These are phyloP conservation scores for Fusarium tricinctum DNA, from an alignment of 2,329 filamentous ascomycete species.

Conservation along the genomic window DNA sequence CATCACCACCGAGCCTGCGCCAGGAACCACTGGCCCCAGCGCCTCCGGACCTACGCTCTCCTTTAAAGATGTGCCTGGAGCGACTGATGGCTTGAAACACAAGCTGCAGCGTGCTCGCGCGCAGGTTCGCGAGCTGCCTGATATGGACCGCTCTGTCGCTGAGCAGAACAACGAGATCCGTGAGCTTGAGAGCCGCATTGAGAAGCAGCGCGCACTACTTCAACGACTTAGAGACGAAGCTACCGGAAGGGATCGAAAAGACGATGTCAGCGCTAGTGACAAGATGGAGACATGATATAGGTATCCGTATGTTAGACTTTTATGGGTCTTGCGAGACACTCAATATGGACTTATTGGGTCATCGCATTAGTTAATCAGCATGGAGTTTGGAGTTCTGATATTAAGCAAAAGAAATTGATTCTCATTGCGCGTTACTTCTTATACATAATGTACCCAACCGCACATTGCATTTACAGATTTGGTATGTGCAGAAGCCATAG, in stretches of 20 bases:
- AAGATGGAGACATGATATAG: slow-evolving; percentile 59
- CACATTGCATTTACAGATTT: background rate
- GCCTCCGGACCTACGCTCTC: slow-evolving; percentile 57
- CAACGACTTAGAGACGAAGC: slow-evolving; percentile 65
- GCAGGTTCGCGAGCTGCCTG: slow-evolving; percentile 75
- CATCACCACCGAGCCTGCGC: slow-evolving; percentile 57
- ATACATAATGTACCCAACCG: slow-evolving; percentile 12
- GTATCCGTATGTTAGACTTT: slow-evolving; percentile 5
- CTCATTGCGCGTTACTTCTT: slow-evolving; percentile 28
- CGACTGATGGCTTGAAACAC: slow-evolving; percentile 83
- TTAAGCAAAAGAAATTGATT: slow-evolving; percentile 17
- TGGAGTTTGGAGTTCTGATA: slow-evolving; percentile 32
- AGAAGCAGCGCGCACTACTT: slow-evolving; percentile 72
- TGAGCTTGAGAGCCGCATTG: slow-evolving; percentile 74
- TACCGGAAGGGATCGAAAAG: slow-evolving; percentile 53
- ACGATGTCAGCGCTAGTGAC: slow-evolving; percentile 50
- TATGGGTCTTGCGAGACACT: slow-evolving; percentile 14
- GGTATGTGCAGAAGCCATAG: background rate
- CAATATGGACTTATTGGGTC: background rate
- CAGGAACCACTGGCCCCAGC: slow-evolving; percentile 53
- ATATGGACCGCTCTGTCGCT: slow-evolving; percentile 74
- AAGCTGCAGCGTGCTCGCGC: slow-evolving; percentile 83
- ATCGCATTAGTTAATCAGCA: slow-evolving; percentile 17
- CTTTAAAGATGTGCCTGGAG: slow-evolving; percentile 82
- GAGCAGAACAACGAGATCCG: slow-evolving; percentile 80